A percentile compares a stretch with the other conserved stretches of the same genome.
These are phyloP conservation scores for Mangifera indica DNA, from an alignment of 345 rosid genomes.

Conservation along the genomic window DNA sequence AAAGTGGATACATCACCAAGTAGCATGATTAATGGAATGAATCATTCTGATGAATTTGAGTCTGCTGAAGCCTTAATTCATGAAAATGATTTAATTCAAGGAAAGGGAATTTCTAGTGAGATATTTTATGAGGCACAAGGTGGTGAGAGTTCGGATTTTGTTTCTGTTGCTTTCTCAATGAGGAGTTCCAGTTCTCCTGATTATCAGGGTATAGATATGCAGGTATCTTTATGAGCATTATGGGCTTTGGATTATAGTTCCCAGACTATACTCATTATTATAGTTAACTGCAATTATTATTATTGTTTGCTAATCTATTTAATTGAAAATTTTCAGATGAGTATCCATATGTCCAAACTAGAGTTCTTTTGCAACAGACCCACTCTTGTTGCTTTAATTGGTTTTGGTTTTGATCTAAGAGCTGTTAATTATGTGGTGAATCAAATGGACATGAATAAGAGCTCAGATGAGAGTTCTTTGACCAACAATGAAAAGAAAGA, in stretches of 20 bases:
- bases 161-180: slow-evolving; percentile 71
- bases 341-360: slow-evolving; percentile 89
- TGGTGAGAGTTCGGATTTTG: slow-evolving; percentile 70
- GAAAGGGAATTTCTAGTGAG: slow-evolving; percentile 57
- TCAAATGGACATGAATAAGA: slow-evolving; percentile 31
- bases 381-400: slow-evolving; percentile 91
- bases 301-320: slow-evolving; percentile 30
- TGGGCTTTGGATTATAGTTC: slow-evolving; percentile 14
- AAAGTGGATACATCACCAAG: slow-evolving; percentile 41
- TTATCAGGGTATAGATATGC: slow-evolving; percentile 89
- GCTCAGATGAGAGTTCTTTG: slow-evolving; percentile 44
- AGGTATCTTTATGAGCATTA: slow-evolving; percentile 52
- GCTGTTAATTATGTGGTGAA: slow-evolving; percentile 33
- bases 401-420: slow-evolving; percentile 82
- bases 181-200: slow-evolving; percentile 73
- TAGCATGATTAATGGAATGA: slow-evolving; percentile 40
- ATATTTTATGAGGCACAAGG: slow-evolving; percentile 86
- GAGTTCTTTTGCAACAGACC: slow-evolving; percentile 96
- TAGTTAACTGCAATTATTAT: slow-evolving; percentile 5
- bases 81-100: slow-evolving; percentile 50
- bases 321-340: slow-evolving; percentile 67
- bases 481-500: slow-evolving; percentile 62
- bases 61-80: slow-evolving; percentile 45
- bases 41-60: slow-evolving; percentile 43
- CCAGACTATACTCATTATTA: slow-evolving; percentile 13